Base-by-base conservation (phyloP, 805 yeast genomes). In the Ogataea siamensis region DNA sequence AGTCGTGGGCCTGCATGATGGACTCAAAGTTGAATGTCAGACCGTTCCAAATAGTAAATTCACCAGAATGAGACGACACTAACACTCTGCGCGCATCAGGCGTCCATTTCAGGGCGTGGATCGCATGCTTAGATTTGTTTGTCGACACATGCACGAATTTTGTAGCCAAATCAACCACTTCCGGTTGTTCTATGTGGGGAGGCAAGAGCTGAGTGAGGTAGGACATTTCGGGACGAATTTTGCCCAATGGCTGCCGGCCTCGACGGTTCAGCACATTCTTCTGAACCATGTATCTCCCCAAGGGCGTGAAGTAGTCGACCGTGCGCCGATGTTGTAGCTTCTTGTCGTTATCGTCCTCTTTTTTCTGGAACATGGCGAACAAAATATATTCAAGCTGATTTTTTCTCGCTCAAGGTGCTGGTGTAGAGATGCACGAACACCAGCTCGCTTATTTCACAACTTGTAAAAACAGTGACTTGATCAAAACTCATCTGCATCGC, bases 1-100 rank as follows among this genome's bases (percentile, higher is more conserved):
- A 72, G 59, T 93, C 99, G 63, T 93, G 99, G 1, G 98, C 98
- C 67, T 93, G 99, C 94, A 89, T 93, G 47, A 93, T 88, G 38
- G 96, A 87, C 60, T 93, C 99, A 58, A 93, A 88, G 57, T 87
- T 87, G 64, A 91, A 93, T 7, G 95, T 83, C 71, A 85, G 76
- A 8, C 98, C 97, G 60, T 89, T 88, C 98, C 98, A 93, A 31
- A 93, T 68, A 9, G 98, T 89, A 63, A 93, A 89, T 59, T 93
- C 99, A 28, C 99, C 99, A 40, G 87, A 78, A 64, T 85, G 87
- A 19, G 91, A 78, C 0, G 95, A 95, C 5, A 94, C 95, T 18
- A 93, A 70, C 34, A 93, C 67, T 50, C 99, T 68, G 50, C 97
- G 71, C 0, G 96, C 98, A 51, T 88, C 97, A 0, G 98, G 98